Evolutionary conservation across 306 rosid species (phyloP), one percentile per base, ranked within the genome.

Genomic region (Aeschynomene evenia): DNA sequence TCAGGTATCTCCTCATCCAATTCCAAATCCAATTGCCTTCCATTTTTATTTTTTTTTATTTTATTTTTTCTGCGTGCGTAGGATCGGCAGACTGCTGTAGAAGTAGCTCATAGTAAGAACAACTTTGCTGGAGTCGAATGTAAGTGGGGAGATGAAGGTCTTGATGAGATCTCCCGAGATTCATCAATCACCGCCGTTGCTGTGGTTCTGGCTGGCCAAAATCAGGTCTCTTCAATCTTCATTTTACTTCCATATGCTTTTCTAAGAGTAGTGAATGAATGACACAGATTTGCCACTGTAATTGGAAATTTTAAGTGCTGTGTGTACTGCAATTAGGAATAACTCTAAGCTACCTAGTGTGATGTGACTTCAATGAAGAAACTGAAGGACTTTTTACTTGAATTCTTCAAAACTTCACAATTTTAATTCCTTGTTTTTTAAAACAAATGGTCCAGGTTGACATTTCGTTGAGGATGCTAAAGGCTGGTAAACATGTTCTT

Each of bases 171-270:
- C 50, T 53, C 75, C 60, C 82, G 77, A 31, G 97, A 93, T 74
- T 37, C 20, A 50, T 90, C 91, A 19, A 82, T 93, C 0, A 29
- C 75, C 59, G 96, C 97, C 11, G 98, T 93, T 70, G 84, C 92
- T n/a, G 96, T 93, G 22, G 97, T 88, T 63, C 82, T 93, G 78
- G 96, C 98, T 74, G 97, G 90, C 34, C 98, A 93, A 82, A 77
- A 79, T 75, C 98, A 93, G 96, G 98, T 89, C 24, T 66, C 51
- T 13, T 3, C 5, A 28, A 5, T 55, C 2, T 0, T 34, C 40
- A 34, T 34, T 34, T 28, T 24, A 13, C 2, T 33, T 7, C 4
- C n/a, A 1, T 10, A 12, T 33, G 46, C 3, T 7, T 36, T 34
- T 20, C 42, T 13, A 53, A 12, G 10, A 8, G 46, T 37, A 31